Conservation (phyloP, 352 stramenopile genomes). For the Globisporangium radiosum region DNA sequence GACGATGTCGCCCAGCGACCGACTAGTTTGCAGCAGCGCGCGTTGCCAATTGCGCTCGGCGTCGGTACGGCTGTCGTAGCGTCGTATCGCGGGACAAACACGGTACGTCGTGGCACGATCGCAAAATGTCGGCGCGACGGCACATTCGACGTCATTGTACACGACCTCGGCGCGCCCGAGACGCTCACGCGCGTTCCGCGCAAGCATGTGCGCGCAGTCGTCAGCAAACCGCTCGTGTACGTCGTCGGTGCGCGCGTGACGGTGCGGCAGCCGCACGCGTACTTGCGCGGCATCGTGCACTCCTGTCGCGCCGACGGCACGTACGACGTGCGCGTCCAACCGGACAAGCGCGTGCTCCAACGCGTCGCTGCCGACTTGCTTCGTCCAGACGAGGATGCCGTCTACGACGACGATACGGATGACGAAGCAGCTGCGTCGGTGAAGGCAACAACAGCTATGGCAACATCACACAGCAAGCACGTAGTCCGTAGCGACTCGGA, state of each 20-base stretch:
- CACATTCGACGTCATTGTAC: constrained; percentile 54
- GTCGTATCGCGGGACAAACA: constrained; percentile 43
- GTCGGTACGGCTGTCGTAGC: constrained; percentile 33
- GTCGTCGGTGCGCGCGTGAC: constrained; percentile 33
- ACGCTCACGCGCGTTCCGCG: constrained; percentile 30
- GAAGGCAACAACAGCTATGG: not conserved
- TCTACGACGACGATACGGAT: constrained; percentile 10
- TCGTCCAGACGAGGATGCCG: constrained; percentile 26
- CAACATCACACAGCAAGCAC: constrained; percentile 3
- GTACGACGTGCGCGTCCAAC: constrained; percentile 43
- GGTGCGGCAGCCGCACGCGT: constrained; percentile 47
- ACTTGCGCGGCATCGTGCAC: constrained; percentile 36
- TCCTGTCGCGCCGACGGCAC: constrained; percentile 36
- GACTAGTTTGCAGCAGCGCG: not conserved
- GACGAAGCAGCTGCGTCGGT: not conserved
- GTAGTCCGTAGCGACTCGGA: constrained; percentile 12
- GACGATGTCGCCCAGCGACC: not conserved
- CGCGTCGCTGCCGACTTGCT: constrained; percentile 37
- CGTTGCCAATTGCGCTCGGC: not conserved
- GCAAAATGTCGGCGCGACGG: constrained; percentile 41
- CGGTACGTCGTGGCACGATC: constrained; percentile 41
- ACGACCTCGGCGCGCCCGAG: constrained; percentile 40
- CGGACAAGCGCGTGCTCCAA: constrained; percentile 21
- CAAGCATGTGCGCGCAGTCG: constrained; percentile 15
- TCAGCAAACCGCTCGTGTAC: constrained; percentile 26